Conservation (phyloP, 306 rosid genomes). For the Malus domestica region DNA sequence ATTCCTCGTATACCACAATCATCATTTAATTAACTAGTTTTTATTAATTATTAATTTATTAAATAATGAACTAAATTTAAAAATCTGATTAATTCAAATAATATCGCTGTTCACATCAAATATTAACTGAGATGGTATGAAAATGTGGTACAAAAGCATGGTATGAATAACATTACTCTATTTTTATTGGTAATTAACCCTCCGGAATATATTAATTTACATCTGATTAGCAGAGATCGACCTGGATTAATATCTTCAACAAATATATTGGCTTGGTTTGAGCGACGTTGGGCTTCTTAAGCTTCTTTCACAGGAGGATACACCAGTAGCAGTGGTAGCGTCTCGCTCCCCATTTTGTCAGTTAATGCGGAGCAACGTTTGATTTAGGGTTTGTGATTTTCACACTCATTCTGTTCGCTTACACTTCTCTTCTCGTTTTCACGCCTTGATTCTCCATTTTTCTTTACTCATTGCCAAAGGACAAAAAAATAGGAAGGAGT, state of each 20-base stretch:
- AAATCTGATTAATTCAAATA: no score
- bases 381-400: background rate
- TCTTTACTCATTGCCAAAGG: background rate
- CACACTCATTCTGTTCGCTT: background rate
- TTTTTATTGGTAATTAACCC: background rate
- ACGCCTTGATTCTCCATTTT: background rate
- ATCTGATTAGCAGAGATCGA: no score
- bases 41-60: no score
- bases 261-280: background rate
- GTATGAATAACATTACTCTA: no score
- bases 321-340: background rate
- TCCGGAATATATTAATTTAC: no score
- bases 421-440: background rate
- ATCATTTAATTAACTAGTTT: no score
- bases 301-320: background rate
- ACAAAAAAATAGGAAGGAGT: background rate
- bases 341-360: background rate
- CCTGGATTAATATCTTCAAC: background rate
- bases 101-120: no score
- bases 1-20: no score
- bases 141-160: no score
- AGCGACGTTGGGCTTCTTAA: background rate
- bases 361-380: background rate
- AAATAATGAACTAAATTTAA: no score
- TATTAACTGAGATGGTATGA: no score